Conservation (phyloP, 345 rosid species). For the Dimocarpus longan region DNA sequence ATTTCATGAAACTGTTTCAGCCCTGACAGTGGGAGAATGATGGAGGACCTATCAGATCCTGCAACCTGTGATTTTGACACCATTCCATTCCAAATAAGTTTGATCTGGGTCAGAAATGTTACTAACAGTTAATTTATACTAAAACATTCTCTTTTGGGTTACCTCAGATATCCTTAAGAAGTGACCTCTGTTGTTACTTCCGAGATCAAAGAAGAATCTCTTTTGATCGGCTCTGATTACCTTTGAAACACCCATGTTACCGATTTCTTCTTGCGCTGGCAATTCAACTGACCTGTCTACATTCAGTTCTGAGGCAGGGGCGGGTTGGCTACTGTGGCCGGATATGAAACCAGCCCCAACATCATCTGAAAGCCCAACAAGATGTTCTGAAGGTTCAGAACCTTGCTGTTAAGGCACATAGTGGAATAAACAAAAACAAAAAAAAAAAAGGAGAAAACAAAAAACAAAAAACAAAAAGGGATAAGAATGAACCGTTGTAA, state of each 20-base stretch:
- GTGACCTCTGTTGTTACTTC: constrained; percentile 93
- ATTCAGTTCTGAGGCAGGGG: constrained; percentile 66
- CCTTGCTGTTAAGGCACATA: constrained; percentile 51
- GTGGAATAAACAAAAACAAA: constrained; percentile 9
- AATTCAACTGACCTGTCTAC: constrained; percentile 71
- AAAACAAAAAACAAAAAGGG: not conserved
- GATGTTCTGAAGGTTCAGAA: constrained; percentile 68
- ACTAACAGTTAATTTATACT: not conserved
- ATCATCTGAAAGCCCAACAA: constrained; percentile 95
- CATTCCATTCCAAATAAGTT: constrained; percentile 7
- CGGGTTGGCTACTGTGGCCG: constrained; percentile 81
- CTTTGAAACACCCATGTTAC: constrained; percentile 64
- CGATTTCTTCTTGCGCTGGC: constrained; percentile 72
- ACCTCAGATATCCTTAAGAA: constrained; percentile 98
- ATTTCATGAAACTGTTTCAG: constrained; percentile 92
- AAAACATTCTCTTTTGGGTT: constrained; percentile 14
- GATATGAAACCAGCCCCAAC: constrained; percentile 99
- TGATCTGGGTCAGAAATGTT: constrained; percentile 6
- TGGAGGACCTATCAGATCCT: constrained; percentile 91
- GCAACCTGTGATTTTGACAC: constrained; percentile 67
- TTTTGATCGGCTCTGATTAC: constrained; percentile 94
- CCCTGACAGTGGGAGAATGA: constrained; percentile 93
- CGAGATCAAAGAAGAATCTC: constrained; percentile 94
- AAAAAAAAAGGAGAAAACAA: constrained; percentile 1
- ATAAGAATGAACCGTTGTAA: constrained; percentile 18